Percentiles rank a stretch among this genome's conserved stretches.
Conservation (phyloP, 2,329 filamentous ascomycete genomes). For the Delphinella strobiligena region DNA sequence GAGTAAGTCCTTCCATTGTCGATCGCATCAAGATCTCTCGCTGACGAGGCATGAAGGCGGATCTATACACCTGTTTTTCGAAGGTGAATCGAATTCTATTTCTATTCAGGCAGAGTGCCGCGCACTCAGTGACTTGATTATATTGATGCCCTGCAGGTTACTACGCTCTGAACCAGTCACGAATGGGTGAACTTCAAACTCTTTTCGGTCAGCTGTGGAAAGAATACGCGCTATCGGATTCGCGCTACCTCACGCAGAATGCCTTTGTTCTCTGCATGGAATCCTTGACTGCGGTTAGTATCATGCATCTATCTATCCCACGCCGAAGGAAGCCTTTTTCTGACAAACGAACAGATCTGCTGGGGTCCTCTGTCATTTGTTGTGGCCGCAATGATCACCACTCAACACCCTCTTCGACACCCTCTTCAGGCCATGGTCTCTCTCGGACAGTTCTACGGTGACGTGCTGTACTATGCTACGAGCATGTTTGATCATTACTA, state of each 20-base stretch:
- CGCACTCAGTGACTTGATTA: neutral
- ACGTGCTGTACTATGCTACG: conserved; percentile 52
- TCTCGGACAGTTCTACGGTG: conserved; percentile 52
- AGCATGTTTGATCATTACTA: conserved; percentile 48
- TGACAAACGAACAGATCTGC: conserved; percentile 29
- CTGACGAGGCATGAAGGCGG: conserved; percentile 35
- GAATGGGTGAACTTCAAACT: conserved; percentile 55
- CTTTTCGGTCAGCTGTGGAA: conserved; percentile 85
- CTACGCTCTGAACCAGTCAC: conserved; percentile 57
- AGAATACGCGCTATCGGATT: conserved; percentile 79
- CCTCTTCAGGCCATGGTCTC: conserved; percentile 49
- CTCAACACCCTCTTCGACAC: conserved; percentile 44
- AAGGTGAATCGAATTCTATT: too few relatives aligned
- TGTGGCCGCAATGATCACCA: conserved; percentile 42
- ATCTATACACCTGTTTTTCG: conserved; percentile 68
- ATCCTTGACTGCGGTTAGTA: conserved; percentile 61
- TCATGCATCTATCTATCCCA: neutral
- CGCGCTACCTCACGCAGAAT: conserved; percentile 71
- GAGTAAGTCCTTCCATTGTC: conserved; percentile 37
- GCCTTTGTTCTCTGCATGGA: conserved; percentile 82
- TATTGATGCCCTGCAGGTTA: too few relatives aligned
- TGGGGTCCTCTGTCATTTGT: conserved; percentile 52
- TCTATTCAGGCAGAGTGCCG: too few relatives aligned
- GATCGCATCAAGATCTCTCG: neutral
- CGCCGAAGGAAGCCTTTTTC: neutral